These are phyloP conservation scores for Poteriospumella lacustris DNA, from an alignment of 108 stramenopile species.

Conservation along the genomic window DNA sequence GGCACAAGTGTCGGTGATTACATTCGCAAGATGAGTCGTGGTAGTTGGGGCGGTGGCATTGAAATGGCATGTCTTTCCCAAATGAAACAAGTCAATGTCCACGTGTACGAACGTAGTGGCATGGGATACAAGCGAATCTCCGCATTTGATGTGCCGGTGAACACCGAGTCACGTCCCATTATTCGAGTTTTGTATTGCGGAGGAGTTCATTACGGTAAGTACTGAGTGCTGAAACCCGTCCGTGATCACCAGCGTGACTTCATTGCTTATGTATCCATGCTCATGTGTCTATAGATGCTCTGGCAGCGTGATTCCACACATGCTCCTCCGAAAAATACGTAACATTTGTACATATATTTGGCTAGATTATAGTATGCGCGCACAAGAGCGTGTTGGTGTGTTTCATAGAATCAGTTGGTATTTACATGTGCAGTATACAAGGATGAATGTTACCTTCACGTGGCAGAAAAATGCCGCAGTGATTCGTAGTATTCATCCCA, in stretches of 20 bases:
- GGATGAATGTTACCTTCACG: too few species aligned
- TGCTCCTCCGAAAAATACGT: too few species aligned
- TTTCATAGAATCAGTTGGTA: too few species aligned
- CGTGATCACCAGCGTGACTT: neutral
- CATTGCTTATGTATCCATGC: neutral
- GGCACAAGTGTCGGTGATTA: slow-evolving; percentile 13
- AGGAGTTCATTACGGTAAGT: slow-evolving; percentile 38
- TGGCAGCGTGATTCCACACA: too few species aligned
- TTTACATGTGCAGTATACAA: too few species aligned
- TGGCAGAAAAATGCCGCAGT: too few species aligned
- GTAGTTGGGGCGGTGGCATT: slow-evolving; percentile 43
- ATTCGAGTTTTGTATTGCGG: slow-evolving; percentile 38
- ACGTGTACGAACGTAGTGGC: slow-evolving; percentile 35
- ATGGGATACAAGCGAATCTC: slow-evolving; percentile 40
- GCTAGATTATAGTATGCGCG: too few species aligned
- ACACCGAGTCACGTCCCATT: neutral
- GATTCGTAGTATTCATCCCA: too few species aligned
- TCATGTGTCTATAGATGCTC: neutral
- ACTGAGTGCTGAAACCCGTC: neutral
- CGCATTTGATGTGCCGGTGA: slow-evolving; percentile 20
- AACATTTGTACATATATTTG: too few species aligned
- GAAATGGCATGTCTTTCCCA: slow-evolving; percentile 38
- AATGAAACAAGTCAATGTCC: slow-evolving; percentile 14
- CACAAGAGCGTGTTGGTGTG: too few species aligned
- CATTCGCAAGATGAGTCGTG: slow-evolving; percentile 10